phyloP scores from a whole-genome alignment of 306 rosid genomes.

The Cicer cuneatum region DNA sequence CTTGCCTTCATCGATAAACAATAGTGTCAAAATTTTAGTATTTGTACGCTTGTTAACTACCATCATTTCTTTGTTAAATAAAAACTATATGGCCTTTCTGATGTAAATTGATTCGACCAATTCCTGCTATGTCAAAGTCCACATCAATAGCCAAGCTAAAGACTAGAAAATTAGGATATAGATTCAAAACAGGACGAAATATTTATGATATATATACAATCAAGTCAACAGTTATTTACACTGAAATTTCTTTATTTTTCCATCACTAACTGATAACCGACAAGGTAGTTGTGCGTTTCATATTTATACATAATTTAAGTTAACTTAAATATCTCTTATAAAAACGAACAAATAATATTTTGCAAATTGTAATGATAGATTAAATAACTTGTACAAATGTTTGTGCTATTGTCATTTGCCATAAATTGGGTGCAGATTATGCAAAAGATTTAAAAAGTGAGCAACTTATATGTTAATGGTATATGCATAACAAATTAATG shows the following conservation, averaged over 20 bases:
- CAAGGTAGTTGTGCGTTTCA: not conserved
- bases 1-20: constrained; percentile 2
- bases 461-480: too few species aligned
- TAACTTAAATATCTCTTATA: too few species aligned
- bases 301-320: not conserved
- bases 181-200: constrained; percentile 1
- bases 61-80: too few species aligned
- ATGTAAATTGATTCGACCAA: constrained; percentile 27
- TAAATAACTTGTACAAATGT: not conserved
- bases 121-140: constrained; percentile 7
- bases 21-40: not conserved
- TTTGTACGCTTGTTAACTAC: not conserved
- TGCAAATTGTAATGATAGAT: not conserved
- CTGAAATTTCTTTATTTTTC: not conserved
- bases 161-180: constrained; percentile 3
- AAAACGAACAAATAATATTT: too few species aligned
- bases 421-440: too few species aligned
- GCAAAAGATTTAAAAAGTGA: too few species aligned
- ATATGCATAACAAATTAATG: too few species aligned
- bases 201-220: constrained; percentile 10
- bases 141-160: constrained; percentile 31
- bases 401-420: too few species aligned
- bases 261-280: not conserved
- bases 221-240: not conserved
- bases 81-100: constrained; percentile 15